A percentile compares a stretch with the other conserved stretches of the same genome.
phyloP scores from a whole-genome alignment of 768 basidiomycete species.

The Suillus variegatus region DNA sequence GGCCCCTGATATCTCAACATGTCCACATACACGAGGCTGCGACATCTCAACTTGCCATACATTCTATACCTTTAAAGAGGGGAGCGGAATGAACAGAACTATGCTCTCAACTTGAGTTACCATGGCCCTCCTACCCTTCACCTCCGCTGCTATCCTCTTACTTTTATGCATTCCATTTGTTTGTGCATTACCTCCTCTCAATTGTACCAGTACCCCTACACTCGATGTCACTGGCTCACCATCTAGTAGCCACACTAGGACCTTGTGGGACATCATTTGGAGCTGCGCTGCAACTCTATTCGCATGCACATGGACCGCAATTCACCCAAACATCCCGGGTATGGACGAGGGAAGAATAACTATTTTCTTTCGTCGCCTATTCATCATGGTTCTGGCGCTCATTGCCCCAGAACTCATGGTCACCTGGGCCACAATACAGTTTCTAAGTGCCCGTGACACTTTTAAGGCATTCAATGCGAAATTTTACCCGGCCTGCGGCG shows the following conservation, averaged over 20 bases:
- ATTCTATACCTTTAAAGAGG: neutral
- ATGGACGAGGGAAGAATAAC: neutral
- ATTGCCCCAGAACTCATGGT: neutral
- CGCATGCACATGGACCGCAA: neutral
- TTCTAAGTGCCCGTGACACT: neutral
- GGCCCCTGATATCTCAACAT: neutral
- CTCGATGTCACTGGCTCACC: neutral
- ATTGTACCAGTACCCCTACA: neutral
- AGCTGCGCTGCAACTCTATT: neutral
- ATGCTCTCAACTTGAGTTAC: neutral
- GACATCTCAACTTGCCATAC: neutral
- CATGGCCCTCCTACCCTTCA: neutral
- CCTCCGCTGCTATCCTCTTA: neutral
- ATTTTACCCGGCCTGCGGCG: neutral
- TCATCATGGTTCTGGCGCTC: neutral
- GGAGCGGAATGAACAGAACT: neutral
- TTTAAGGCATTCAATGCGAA: neutral
- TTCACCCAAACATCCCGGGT: neutral
- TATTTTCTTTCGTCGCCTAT: neutral
- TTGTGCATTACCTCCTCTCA: neutral
- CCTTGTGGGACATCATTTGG: neutral
- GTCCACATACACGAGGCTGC: neutral
- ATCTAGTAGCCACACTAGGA: neutral
- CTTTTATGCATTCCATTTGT: neutral
- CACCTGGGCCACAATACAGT: neutral